Evolutionary conservation across 768 basidiomycete species (phyloP).

Genomic region (Cyathus striatus): DNA sequence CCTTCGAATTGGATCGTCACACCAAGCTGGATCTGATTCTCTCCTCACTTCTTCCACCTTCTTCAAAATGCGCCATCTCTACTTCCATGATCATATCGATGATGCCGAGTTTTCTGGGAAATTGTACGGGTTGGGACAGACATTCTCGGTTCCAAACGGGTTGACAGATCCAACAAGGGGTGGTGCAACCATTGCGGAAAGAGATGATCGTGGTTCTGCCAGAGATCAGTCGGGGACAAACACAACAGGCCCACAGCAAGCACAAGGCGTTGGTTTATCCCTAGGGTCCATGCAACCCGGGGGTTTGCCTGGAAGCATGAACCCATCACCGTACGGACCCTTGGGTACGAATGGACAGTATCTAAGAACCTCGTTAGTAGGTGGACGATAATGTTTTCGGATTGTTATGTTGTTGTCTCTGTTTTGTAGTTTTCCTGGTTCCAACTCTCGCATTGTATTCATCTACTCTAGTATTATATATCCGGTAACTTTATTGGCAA

Average conservation of each 20-base stretch:
- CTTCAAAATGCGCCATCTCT: constrained; percentile 92
- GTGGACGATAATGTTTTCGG: constrained; percentile 36
- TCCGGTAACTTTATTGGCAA: constrained; percentile 2
- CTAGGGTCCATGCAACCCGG: constrained; percentile 40
- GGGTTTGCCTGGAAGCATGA: constrained; percentile 36
- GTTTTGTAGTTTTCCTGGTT: constrained; percentile 13
- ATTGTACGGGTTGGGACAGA: constrained; percentile 79
- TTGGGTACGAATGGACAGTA: constrained; percentile 46
- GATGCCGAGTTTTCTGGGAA: constrained; percentile 78
- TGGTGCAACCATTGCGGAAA: constrained; percentile 77
- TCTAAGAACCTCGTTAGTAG: constrained; percentile 58
- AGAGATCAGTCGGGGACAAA: constrained; percentile 48
- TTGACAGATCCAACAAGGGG: constrained; percentile 61
- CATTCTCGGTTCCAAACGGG: constrained; percentile 65
- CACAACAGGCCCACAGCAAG: constrained; percentile 44
- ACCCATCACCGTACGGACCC: constrained; percentile 53
- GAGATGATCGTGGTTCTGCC: constrained; percentile 59
- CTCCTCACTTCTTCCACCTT: constrained; percentile 90
- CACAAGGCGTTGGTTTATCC: constrained; percentile 39
- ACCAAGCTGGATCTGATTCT: constrained; percentile 97
- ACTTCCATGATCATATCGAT: constrained; percentile 89
- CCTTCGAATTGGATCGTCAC: constrained; percentile 81
- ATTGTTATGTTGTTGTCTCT: constrained; percentile 17
- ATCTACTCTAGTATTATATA: constrained; percentile 11
- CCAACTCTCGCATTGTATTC: constrained; percentile 11